Evolutionary conservation across 108 stramenopile genomes (phyloP).

Genomic region (Conticribra weissflogii): DNA sequence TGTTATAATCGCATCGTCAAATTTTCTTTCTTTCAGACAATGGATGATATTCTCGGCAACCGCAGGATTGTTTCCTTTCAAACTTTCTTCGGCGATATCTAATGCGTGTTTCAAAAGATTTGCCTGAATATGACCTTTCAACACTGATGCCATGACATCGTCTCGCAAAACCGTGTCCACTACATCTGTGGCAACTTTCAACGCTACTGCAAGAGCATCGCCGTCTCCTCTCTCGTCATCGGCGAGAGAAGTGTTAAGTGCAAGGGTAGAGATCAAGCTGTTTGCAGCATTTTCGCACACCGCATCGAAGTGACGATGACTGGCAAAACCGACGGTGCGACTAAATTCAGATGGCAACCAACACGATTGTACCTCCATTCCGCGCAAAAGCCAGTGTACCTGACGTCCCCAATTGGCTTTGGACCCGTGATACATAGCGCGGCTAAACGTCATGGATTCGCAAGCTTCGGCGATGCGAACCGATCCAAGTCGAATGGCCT

Average conservation of each 20-base stretch:
- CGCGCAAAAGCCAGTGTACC: conserved; percentile 66
- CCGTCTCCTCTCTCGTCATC: background rate
- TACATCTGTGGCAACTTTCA: conserved; percentile 22
- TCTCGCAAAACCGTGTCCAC: conserved; percentile 35
- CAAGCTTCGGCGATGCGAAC: conserved; percentile 73
- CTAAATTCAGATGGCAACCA: conserved; percentile 40
- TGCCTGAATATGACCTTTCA: conserved; percentile 35
- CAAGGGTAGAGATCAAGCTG: conserved; percentile 40
- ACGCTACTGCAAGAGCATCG: background rate
- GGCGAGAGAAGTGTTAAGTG: conserved; percentile 2
- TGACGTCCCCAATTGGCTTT: conserved; percentile 32
- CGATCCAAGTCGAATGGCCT: conserved; percentile 54
- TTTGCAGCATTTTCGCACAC: conserved; percentile 38
- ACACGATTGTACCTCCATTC: conserved; percentile 62
- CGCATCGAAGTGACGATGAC: conserved; percentile 43
- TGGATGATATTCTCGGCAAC: conserved; percentile 60
- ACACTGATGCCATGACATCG: conserved; percentile 26
- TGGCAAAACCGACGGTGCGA: conserved; percentile 39
- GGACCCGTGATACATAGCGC: conserved; percentile 46
- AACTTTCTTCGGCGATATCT: conserved; percentile 54
- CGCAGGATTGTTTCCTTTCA: conserved; percentile 35
- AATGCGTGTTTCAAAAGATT: conserved; percentile 54
- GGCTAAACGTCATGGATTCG: conserved; percentile 61
- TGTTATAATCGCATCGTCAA: conserved; percentile 53
- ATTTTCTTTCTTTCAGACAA: conserved; percentile 51